Evolutionary conservation across 495 filamentous ascomycete genomes (phyloP).

Genomic region (Copromyces sp.): DNA sequence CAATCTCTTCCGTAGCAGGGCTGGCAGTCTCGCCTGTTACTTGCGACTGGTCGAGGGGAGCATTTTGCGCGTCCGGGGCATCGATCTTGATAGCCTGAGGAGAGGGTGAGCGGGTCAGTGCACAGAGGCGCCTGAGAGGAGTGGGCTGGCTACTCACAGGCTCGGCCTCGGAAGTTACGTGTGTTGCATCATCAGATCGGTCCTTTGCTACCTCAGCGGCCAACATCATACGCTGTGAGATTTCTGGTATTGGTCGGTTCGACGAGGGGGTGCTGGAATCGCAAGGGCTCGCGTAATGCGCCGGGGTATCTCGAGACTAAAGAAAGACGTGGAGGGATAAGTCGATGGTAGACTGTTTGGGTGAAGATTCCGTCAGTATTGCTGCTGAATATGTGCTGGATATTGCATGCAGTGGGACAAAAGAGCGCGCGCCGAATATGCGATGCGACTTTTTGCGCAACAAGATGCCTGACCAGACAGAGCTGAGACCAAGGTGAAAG

Average conservation of each 20-base stretch:
- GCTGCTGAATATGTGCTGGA: background rate
- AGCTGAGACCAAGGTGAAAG: background rate
- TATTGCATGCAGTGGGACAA: background rate
- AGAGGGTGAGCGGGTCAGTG: background rate
- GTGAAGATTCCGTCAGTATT: background rate
- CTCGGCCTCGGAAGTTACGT: slow-evolving; percentile 34
- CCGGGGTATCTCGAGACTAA: slow-evolving; percentile 11
- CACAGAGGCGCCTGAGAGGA: background rate
- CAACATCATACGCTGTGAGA: slow-evolving; percentile 42
- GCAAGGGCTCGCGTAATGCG: slow-evolving; percentile 10
- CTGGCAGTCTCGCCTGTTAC: slow-evolving; percentile 33
- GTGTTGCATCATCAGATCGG: slow-evolving; percentile 40
- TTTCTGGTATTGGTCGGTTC: background rate
- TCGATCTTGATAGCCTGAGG: slow-evolving; percentile 24
- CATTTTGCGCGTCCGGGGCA: slow-evolving; percentile 33
- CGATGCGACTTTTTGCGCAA: background rate
- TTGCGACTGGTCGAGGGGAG: slow-evolving; percentile 23
- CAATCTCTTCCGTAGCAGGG: slow-evolving; percentile 30
- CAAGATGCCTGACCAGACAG: background rate
- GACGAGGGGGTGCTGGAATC: slow-evolving; percentile 9
- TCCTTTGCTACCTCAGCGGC: slow-evolving; percentile 45
- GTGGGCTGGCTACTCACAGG: slow-evolving; percentile 28
- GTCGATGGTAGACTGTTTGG: background rate
- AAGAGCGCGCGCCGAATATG: background rate
- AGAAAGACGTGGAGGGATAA: background rate